Percentiles rank a stretch among this genome's conserved stretches.
Evolutionary conservation across 768 basidiomycete species (phyloP).

Genomic region (Strobilomyces echinocephalus): DNA sequence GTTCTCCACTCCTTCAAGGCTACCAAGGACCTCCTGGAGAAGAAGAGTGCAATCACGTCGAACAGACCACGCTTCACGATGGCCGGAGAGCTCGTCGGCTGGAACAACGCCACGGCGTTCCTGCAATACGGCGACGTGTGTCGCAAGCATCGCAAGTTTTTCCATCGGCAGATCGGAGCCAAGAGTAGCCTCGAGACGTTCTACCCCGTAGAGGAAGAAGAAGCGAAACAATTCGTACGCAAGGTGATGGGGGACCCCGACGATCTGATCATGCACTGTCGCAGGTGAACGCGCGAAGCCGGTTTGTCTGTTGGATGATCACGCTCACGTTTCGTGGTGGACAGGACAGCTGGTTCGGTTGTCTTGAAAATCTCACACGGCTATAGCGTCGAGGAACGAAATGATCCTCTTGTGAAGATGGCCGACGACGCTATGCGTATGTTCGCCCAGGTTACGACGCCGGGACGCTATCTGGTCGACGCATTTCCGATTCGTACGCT

Average conservation of each 20-base stretch:
- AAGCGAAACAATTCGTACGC: slow-evolving; percentile 2
- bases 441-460: slow-evolving; percentile 4
- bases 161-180: slow-evolving; percentile 6
- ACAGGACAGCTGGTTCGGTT: slow-evolving; percentile 10
- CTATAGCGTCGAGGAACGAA: slow-evolving; percentile 24
- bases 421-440: slow-evolving; percentile 22
- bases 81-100: slow-evolving; percentile 21
- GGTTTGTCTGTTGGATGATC: too few relatives aligned
- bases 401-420: slow-evolving; percentile 32
- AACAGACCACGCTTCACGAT: slow-evolving; percentile 9
- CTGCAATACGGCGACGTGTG: slow-evolving; percentile 6
- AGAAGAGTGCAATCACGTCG: slow-evolving; percentile 5
- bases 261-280: slow-evolving; percentile 1
- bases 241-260: slow-evolving; percentile 1
- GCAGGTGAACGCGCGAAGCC: neutral
- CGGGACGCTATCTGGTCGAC: slow-evolving; percentile 10
- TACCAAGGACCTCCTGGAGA: slow-evolving; percentile 8
- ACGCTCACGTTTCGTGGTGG: too few relatives aligned
- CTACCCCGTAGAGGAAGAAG: slow-evolving; percentile 3
- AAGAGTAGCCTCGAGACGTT: slow-evolving; percentile 3
- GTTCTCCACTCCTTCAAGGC: slow-evolving; percentile 44
- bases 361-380: slow-evolving; percentile 35
- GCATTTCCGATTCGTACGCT: slow-evolving; percentile 6
- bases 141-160: slow-evolving; percentile 7
- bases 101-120: slow-evolving; percentile 1